These are phyloP conservation scores for Salix dunnii DNA, from an alignment of 345 rosid species.

Conservation along the genomic window DNA sequence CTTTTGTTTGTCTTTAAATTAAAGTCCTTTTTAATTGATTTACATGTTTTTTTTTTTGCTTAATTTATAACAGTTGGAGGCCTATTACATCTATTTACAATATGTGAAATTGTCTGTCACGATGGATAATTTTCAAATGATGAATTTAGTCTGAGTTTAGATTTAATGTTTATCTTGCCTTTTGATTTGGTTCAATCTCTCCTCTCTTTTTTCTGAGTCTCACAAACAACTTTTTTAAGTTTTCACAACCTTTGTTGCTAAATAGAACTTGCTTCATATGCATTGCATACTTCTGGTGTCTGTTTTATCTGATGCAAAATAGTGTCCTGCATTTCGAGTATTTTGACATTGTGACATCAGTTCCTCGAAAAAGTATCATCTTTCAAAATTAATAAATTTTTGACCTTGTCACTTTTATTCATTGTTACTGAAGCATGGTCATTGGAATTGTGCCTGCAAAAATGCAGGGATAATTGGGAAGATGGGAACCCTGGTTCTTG, in stretches of 20 bases:
- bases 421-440: background rate
- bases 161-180: background rate
- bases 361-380: background rate
- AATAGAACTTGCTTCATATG: background rate
- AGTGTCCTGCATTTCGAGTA: background rate
- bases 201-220: too few species aligned
- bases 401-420: background rate
- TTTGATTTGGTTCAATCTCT: background rate
- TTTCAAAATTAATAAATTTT: background rate
- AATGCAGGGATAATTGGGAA: slow-evolving; percentile 84
- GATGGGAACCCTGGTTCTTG: slow-evolving; percentile 92
- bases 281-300: background rate
- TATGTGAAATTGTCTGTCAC: background rate
- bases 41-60: background rate
- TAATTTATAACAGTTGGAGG: background rate
- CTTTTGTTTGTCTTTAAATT: background rate
- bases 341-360: background rate
- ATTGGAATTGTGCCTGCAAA: background rate
- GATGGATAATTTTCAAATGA: background rate
- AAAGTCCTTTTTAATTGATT: background rate
- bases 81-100: background rate
- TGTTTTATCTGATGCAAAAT: slow-evolving; percentile 1
- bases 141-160: background rate
- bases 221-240: background rate
- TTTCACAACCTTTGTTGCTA: background rate